Base-by-base conservation (phyloP, 139 green algal genomes). In the Coelastrella sp. region DNA sequence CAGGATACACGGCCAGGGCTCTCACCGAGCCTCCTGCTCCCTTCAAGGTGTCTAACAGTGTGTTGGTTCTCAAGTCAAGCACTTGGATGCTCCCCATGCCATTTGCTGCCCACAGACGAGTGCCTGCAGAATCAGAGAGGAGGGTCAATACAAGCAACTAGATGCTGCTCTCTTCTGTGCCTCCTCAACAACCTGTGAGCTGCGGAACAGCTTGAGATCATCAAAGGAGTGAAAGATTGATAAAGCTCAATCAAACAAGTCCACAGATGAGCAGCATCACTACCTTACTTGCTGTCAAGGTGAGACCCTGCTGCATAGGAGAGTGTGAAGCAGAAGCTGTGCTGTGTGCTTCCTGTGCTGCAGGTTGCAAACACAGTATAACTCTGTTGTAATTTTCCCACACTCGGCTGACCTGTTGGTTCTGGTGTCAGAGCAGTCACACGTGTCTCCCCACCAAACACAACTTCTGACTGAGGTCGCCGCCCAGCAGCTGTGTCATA, bases 71-170 rank as follows among this genome's bases (percentile, higher is more conserved):
- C 48, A 96, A 25, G 67, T 95, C 92, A 21, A 93, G 80, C 13
- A 90, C 89, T 79, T 95, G 89, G 2, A 95, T 66, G n/a, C 86
- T 63, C 2, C 93, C 93, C 13, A 43, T 57, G n/a, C 89, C 92
- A 51, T 94, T 94, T 38, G 86, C 90, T 27, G 90, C 73, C 93
- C 94, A 96, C 67, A 91, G 87, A 34, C 89, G 87, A 37, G 30
- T n/a, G 23, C 90, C 88, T 94, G 88, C 62, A 76, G 15, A 57
- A 13, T 13, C 1, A 13, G 45, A 57, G 11, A 13, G 11, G 45
- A 57, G 45, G 45, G 45, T 13, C 45, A 57, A 9, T 23, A 9
- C 45, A 57, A 57, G n/a, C n/a, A n/a, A n/a, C n/a, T n/a, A n/a
- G n/a, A n/a, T n/a, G n/a, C n/a, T n/a, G n/a, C n/a, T n/a, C n/a